Evolutionary conservation across 1,284 basidiomycete genomes (phyloP).

Genomic region (Malassezia cuniculi): DNA sequence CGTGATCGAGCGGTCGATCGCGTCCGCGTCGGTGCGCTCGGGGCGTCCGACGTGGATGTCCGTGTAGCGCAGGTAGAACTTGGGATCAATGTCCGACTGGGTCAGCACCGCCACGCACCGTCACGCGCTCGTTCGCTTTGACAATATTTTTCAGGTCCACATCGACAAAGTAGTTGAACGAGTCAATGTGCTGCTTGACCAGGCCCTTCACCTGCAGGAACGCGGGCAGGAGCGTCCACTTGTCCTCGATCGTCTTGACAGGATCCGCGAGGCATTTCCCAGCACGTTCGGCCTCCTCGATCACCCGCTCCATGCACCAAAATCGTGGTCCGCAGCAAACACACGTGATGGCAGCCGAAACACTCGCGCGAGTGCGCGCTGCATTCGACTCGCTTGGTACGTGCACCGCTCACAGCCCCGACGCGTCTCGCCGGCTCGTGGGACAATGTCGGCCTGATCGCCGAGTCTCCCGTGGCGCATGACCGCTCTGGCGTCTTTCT

Average conservation of each 20-base stretch:
- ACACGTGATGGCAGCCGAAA: background rate
- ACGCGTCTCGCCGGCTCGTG: constrained; percentile 16
- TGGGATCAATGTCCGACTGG: constrained; percentile 81
- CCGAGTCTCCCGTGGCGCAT: constrained; percentile 7
- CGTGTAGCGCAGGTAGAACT: constrained; percentile 92
- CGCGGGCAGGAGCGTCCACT: constrained; percentile 43
- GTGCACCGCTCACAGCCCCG: constrained; percentile 2
- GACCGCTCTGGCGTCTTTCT: constrained; percentile 27
- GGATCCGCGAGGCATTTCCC: constrained; percentile 48
- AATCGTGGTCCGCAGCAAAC: background rate
- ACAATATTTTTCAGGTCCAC: constrained; percentile 69
- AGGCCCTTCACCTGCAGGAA: constrained; percentile 44
- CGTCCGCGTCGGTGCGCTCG: constrained; percentile 61
- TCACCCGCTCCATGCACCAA: constrained; percentile 5
- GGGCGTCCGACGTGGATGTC: constrained; percentile 70
- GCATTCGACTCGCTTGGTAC: constrained; percentile 4
- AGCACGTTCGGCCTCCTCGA: constrained; percentile 3
- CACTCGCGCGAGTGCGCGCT: background rate
- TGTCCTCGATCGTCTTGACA: constrained; percentile 50
- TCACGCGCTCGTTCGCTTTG: constrained; percentile 40
- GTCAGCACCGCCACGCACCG: constrained; percentile 8
- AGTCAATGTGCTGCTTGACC: constrained; percentile 92
- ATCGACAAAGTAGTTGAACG: constrained; percentile 98
- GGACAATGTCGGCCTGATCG: constrained; percentile 40
- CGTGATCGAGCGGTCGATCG: constrained; percentile 70